Conservation (phyloP, 2,329 filamentous ascomycete species). For the Coniella vitis region DNA sequence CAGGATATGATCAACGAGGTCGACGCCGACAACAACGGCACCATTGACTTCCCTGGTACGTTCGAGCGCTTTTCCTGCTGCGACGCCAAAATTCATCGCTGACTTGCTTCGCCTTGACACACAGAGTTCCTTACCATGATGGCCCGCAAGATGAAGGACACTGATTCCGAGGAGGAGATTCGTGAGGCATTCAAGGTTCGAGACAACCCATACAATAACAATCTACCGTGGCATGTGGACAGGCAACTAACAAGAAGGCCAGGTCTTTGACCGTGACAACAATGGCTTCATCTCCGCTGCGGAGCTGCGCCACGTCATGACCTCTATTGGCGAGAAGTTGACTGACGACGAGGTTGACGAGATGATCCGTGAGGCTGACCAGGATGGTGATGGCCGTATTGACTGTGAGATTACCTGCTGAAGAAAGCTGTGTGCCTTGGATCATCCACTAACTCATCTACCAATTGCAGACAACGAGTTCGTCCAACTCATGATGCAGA, state of each 20-base stretch:
- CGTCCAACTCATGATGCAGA: conserved; percentile 94
- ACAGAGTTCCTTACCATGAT: conserved; percentile 89
- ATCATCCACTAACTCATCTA: conserved; percentile 20
- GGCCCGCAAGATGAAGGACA: conserved; percentile 92
- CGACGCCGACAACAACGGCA: conserved; percentile 87
- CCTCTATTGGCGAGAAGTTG: conserved; percentile 84
- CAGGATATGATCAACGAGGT: conserved; percentile 96
- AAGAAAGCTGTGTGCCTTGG: neutral
- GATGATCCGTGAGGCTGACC: conserved; percentile 88
- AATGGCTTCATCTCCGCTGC: conserved; percentile 88
- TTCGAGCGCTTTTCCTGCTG: neutral
- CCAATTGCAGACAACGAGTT: conserved; percentile 71
- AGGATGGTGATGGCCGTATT: conserved; percentile 82
- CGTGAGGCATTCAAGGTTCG: conserved; percentile 78
- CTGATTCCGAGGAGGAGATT: conserved; percentile 85
- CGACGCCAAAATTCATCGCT: neutral
- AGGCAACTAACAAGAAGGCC: conserved; percentile 17
- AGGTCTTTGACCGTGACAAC: conserved; percentile 83
- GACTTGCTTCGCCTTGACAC: conserved; percentile 3
- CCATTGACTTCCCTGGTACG: conserved; percentile 84
- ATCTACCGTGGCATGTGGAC: neutral
- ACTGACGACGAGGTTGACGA: conserved; percentile 87
- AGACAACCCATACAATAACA: neutral
- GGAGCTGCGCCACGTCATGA: conserved; percentile 86
- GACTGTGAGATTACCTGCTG: conserved; percentile 58